A percentile compares a stretch with the other conserved stretches of the same genome.
These are phyloP conservation scores for Blastomyces emzantsi DNA, from an alignment of 2,329 filamentous ascomycete genomes.

Conservation along the genomic window DNA sequence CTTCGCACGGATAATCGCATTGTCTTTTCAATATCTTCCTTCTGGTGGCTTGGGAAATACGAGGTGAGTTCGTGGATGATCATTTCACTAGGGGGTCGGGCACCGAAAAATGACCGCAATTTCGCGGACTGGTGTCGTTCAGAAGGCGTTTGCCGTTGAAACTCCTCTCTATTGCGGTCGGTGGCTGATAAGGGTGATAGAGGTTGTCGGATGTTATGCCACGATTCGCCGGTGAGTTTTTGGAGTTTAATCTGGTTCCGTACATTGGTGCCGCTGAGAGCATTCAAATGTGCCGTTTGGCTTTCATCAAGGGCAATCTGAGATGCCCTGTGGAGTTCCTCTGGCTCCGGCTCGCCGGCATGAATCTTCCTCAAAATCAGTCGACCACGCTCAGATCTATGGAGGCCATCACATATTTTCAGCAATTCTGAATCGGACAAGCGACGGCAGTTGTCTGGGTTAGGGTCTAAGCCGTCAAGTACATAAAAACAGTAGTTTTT, in stretches of 20 bases:
- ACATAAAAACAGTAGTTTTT: constrained; percentile 97
- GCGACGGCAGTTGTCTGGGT: constrained; percentile 69
- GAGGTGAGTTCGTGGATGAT: constrained; percentile 94
- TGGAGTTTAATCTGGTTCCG: constrained; percentile 81
- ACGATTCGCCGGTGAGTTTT: constrained; percentile 78
- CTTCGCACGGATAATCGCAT: constrained; percentile 86
- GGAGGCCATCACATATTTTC: constrained; percentile 80
- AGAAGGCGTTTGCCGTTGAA: constrained; percentile 31
- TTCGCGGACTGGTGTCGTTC: constrained; percentile 33
- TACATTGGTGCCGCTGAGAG: constrained; percentile 54
- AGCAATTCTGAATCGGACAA: constrained; percentile 81
- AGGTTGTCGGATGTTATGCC: constrained; percentile 76
- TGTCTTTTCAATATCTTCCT: constrained; percentile 91
- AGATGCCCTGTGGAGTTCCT: constrained; percentile 79
- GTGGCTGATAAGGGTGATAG: constrained; percentile 59
- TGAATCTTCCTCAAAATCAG: constrained; percentile 90
- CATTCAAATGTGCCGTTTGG: constrained; percentile 59
- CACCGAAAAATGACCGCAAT: constrained; percentile 66
- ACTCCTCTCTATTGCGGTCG: constrained; percentile 37
- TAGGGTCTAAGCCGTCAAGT: constrained; percentile 72
- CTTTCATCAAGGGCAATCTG: constrained; percentile 84
- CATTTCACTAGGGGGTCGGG: constrained; percentile 88
- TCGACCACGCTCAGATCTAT: constrained; percentile 76
- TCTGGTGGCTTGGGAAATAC: constrained; percentile 92
- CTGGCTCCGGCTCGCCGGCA: constrained; percentile 74